These are phyloP conservation scores for Diplogelasinospora grovesii DNA, from an alignment of 495 filamentous ascomycete species.

Conservation along the genomic window DNA sequence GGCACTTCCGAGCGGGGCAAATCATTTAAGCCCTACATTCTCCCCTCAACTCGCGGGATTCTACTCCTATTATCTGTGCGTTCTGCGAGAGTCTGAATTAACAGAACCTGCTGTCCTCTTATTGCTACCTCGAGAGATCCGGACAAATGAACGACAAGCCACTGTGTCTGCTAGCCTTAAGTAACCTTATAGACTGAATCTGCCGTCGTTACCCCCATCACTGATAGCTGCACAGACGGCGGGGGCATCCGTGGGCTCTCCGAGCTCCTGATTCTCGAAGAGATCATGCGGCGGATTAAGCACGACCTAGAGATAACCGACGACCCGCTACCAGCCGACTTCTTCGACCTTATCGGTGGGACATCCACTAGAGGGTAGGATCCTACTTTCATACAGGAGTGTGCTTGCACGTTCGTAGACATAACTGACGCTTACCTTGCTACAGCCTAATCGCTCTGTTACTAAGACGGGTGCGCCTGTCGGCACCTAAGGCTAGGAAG, in stretches of 20 bases:
- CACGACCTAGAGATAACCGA: constrained; percentile 1
- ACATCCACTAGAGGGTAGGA: constrained; percentile 22
- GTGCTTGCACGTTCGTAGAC: too few relatives aligned
- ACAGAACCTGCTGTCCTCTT: too few relatives aligned
- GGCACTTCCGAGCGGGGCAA: too few relatives aligned
- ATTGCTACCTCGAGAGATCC: not conserved
- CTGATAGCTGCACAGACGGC: constrained; percentile 14
- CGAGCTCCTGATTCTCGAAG: constrained; percentile 17
- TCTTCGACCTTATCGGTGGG: constrained; percentile 23
- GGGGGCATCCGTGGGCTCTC: constrained; percentile 23
- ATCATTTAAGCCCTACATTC: too few relatives aligned
- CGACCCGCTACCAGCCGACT: constrained; percentile 15
- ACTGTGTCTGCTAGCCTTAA: constrained; percentile 1
- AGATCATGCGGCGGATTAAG: constrained; percentile 17
- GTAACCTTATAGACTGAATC: not conserved
- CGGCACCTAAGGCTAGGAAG: constrained; percentile 1
- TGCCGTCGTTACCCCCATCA: not conserved
- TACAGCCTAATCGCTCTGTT: constrained; percentile 1
- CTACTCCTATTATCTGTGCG: too few relatives aligned
- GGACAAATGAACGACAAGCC: constrained; percentile 2
- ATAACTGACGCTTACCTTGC: not conserved
- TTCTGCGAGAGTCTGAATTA: too few relatives aligned
- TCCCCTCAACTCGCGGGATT: too few relatives aligned
- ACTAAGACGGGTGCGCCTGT: not conserved
- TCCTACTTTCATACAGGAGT: too few relatives aligned